phyloP scores from a whole-genome alignment of 2,329 filamentous ascomycete genomes.

The Sordariomycetes sp. region DNA sequence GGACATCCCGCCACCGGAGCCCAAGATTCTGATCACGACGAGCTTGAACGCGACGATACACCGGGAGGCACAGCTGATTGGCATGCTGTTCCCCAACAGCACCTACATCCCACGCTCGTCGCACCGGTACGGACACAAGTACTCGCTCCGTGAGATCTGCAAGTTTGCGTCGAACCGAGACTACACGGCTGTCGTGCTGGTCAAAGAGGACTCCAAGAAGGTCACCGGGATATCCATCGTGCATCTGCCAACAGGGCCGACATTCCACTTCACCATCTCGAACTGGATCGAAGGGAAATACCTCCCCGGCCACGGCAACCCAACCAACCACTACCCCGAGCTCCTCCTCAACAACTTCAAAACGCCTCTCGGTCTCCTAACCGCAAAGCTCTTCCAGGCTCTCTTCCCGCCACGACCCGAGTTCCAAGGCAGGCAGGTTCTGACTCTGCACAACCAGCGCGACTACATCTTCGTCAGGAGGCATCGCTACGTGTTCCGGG shows the following conservation, averaged over 20 bases:
- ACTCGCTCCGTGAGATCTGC: slow-evolving; percentile 83
- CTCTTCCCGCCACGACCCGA: slow-evolving; percentile 66
- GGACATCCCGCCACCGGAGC: slow-evolving; percentile 48
- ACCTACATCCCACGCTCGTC: slow-evolving; percentile 81
- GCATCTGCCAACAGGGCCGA: slow-evolving; percentile 75
- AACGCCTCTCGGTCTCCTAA: slow-evolving; percentile 81
- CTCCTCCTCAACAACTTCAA: slow-evolving; percentile 90
- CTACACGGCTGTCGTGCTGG: slow-evolving; percentile 75
- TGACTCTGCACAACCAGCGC: slow-evolving; percentile 89
- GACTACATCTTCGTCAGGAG: slow-evolving; percentile 92
- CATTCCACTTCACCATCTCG: slow-evolving; percentile 84
- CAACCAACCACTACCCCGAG: slow-evolving; percentile 85
- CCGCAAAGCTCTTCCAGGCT: slow-evolving; percentile 66
- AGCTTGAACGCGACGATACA: slow-evolving; percentile 84
- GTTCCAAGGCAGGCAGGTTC: slow-evolving; percentile 76
- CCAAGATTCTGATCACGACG: slow-evolving; percentile 90
- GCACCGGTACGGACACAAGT: slow-evolving; percentile 81
- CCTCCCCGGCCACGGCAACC: slow-evolving; percentile 78
- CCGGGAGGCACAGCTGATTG: slow-evolving; percentile 68
- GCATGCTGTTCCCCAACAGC: slow-evolving; percentile 73
- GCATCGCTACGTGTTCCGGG: slow-evolving; percentile 87
- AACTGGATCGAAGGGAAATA: slow-evolving; percentile 87
- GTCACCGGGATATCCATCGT: slow-evolving; percentile 76
- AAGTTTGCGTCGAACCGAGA: slow-evolving; percentile 73
- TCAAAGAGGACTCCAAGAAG: slow-evolving; percentile 84